These are phyloP conservation scores for Leptoxyphium fumago DNA, from an alignment of 2,329 filamentous ascomycete genomes.

Conservation along the genomic window DNA sequence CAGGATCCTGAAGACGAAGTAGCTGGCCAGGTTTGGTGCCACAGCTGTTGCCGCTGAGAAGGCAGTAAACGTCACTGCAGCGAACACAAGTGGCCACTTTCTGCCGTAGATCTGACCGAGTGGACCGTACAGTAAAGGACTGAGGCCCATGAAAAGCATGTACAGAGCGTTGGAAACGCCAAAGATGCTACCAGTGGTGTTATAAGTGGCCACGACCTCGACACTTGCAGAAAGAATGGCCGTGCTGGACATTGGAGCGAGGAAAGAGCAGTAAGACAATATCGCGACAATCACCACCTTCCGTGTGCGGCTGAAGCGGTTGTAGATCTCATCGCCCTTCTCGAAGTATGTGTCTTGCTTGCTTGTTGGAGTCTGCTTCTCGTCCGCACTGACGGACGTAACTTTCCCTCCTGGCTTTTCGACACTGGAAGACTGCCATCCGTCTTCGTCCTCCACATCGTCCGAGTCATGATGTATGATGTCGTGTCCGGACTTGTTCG, in stretches of 20 bases:
- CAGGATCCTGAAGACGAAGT: constrained; percentile 60
- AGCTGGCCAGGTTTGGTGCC: constrained; percentile 53
- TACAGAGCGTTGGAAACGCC: constrained; percentile 65
- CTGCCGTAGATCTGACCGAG: constrained; percentile 38
- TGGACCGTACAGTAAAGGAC: constrained; percentile 57
- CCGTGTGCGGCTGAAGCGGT: constrained; percentile 43
- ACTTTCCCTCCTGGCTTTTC: neutral
- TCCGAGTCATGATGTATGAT: neutral
- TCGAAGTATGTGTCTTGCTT: constrained; percentile 23
- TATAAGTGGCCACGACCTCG: constrained; percentile 52
- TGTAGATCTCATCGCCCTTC: constrained; percentile 43
- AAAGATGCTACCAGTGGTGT: constrained; percentile 53
- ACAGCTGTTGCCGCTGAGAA: constrained; percentile 61
- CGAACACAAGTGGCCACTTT: constrained; percentile 38
- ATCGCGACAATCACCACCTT: constrained; percentile 55
- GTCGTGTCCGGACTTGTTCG: neutral
- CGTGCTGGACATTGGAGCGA: constrained; percentile 62
- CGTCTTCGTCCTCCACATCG: neutral
- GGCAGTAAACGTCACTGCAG: constrained; percentile 48
- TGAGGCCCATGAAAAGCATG: constrained; percentile 57
- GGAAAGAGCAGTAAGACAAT: constrained; percentile 59
- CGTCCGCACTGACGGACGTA: neutral
- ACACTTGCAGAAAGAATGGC: constrained; percentile 59
- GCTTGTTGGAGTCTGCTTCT: neutral
- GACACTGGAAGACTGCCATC: neutral